Evolutionary conservation across 2,329 filamentous ascomycete genomes (phyloP), one percentile per base, ranked within the genome.

Genomic region (Dothideomycetes sp.): DNA sequence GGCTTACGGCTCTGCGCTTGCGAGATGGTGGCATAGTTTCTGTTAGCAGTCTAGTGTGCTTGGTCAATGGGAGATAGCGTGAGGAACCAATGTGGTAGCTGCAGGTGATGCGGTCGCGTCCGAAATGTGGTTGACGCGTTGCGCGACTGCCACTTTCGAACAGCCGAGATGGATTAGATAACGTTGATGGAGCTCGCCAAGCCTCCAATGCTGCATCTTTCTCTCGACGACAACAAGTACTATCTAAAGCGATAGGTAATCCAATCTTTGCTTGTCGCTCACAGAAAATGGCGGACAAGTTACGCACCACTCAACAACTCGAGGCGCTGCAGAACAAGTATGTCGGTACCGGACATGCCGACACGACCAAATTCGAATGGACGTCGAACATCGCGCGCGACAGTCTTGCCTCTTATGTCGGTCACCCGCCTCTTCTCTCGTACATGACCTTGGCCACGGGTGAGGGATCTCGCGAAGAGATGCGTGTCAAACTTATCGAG

Each of bases 281-380:
- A 24, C 4, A 12, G 8, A 40, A 20, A 17, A 40, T 40, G 91
- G 91, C 91, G 64, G 91, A 98, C 70, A 98, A 98, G 68, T 83
- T 98, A 50, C 88, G 91, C 60, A 91, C 86, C 8, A 85, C 94
- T 54, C 91, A 98, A 65, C 91, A 98, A 64, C 88, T 98, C 59
- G 91, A 98, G 66, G 82, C 87, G 49, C 83, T 96, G 13, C 91
- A 98, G 66, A 82, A 88, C 56, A 93, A 93, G 57, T 95, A 91
- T 69, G 74, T 98, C 55, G 91, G 91, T 52, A 96, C 91, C 4
- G 91, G 91, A 17, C 88, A 95, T 63, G 85, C 89, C 30, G 91
- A 98, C 67, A 96, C 89, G 11, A 94, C 87, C 18, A 93, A 86
- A 63, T 91, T 91, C 79, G 91, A 98, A 67, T 98, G 88, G 87